Evolutionary conservation across 2,329 filamentous ascomycete genomes (phyloP), one percentile per base, ranked within the genome.

Genomic region (Cladophialophora chaetospira): DNA sequence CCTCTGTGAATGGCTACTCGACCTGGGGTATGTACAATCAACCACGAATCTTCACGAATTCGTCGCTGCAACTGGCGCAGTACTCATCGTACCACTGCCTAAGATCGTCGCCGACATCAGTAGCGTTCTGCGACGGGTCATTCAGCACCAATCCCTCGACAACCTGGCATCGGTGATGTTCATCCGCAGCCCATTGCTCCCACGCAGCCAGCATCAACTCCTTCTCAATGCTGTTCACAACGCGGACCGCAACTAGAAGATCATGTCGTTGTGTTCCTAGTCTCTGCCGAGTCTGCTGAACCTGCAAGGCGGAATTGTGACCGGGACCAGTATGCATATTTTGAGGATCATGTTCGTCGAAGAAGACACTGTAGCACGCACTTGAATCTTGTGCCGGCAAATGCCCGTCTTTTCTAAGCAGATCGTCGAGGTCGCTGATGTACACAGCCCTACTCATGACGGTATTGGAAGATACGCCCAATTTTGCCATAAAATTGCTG

Each of bases 361-460:
- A 70, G 65, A 78, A 78, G 8, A 74, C 74, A 15, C 69, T 67
- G 61, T 77, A 77, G 63, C 75, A 78, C 67, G 57, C 69, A 72
- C 15, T 70, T 48, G 46, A 45, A 21, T 63, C 55, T 2, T 51
- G 46, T 5, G 28, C 15, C 6, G 62, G 60, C 5, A 61, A 35
- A 46, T 50, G 33, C 65, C 67, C 63, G 66, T 70, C 29, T 66
- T 61, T 2, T 70, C 72, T 17, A 65, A 63, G 50, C 70, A 63
- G 71, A 61, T 88, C 83, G 57, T 91, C 86, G 47, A 97, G 78
- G 70, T 97, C 93, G 49, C 80, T 80, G 54, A 97, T 74, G 69
- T 94, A 96, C 23, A 99, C 84, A 6, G 89, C 85, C 71, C 88
- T 91, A 73, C 88, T 89, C 89, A 97, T 93, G 61, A 88, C 82